Evolutionary conservation across 2,329 filamentous ascomycete genomes (phyloP).

Genomic region (Coniella vitis): DNA sequence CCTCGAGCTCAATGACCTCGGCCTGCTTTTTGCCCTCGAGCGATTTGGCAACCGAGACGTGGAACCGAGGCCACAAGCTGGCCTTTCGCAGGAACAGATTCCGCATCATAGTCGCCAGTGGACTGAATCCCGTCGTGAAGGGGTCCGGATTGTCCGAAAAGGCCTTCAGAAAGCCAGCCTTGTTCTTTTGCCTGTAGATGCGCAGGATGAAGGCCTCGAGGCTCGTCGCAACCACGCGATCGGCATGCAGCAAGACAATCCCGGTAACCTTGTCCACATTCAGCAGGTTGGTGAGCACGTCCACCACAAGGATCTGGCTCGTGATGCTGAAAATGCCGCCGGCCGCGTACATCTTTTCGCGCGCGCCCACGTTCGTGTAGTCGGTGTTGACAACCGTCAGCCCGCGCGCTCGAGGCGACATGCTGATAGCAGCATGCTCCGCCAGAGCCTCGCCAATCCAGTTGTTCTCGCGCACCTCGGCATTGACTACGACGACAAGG

Average conservation of each 20-base stretch:
- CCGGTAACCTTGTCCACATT: conserved; percentile 82
- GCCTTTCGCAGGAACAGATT: conserved; percentile 86
- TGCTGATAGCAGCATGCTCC: conserved; percentile 89
- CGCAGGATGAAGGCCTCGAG: conserved; percentile 91
- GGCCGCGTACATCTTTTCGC: conserved; percentile 84
- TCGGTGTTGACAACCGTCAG: conserved; percentile 93
- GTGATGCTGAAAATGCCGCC: conserved; percentile 96
- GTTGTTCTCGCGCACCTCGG: conserved; percentile 86
- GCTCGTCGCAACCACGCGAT: conserved; percentile 78
- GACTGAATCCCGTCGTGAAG: conserved; percentile 81
- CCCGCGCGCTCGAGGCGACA: conserved; percentile 72
- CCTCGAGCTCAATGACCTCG: conserved; percentile 93
- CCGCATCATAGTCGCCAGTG: conserved; percentile 82
- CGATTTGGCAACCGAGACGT: conserved; percentile 80
- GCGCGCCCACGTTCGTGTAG: conserved; percentile 73
- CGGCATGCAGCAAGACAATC: conserved; percentile 79
- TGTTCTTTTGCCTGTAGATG: conserved; percentile 92
- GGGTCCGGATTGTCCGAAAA: conserved; percentile 92
- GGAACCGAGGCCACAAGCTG: conserved; percentile 88
- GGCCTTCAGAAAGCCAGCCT: conserved; percentile 86
- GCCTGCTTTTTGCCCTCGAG: conserved; percentile 88
- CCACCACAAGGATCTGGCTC: conserved; percentile 88
- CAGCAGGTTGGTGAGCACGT: conserved; percentile 78
- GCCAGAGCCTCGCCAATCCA: conserved; percentile 96
- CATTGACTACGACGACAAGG: conserved; percentile 79